Conservation (phyloP, 2,329 filamentous ascomycete species). For the Alternaria ventricosa region DNA sequence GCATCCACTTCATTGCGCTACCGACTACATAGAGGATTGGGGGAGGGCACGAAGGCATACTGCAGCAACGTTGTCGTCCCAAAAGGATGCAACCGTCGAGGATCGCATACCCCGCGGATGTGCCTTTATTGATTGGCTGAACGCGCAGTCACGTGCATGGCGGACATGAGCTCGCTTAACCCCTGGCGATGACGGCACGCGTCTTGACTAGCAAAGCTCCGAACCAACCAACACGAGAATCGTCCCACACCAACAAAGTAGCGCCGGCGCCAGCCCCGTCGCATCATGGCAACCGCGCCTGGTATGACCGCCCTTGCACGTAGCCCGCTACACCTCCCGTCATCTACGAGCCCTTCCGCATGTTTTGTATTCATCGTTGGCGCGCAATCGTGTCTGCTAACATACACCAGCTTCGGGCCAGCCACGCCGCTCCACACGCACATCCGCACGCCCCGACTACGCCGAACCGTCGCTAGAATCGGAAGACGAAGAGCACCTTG, state of each 20-base stretch:
- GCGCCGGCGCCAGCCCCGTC: background rate
- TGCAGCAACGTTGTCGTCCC: no score
- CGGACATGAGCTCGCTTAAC: background rate
- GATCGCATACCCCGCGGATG: no score
- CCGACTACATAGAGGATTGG: no score
- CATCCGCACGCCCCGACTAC: background rate
- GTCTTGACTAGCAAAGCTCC: background rate
- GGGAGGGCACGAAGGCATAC: no score
- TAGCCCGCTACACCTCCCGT: background rate
- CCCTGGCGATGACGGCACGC: background rate
- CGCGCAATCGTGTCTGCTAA: background rate
- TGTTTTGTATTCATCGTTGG: background rate
- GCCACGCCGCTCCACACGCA: background rate
- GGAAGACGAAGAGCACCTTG: background rate
- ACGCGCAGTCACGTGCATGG: background rate
- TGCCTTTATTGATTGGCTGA: background rate
- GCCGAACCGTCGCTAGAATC: background rate
- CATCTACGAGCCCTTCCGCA: background rate
- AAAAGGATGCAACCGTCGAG: no score
- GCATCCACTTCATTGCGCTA: no score
- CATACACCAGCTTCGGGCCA: background rate
- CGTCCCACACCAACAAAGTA: background rate
- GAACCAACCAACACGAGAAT: background rate
- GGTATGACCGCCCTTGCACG: background rate
- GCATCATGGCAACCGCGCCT: background rate